Conservation (phyloP, 148 eudicot genomes). For the Fagopyrum esculentum region DNA sequence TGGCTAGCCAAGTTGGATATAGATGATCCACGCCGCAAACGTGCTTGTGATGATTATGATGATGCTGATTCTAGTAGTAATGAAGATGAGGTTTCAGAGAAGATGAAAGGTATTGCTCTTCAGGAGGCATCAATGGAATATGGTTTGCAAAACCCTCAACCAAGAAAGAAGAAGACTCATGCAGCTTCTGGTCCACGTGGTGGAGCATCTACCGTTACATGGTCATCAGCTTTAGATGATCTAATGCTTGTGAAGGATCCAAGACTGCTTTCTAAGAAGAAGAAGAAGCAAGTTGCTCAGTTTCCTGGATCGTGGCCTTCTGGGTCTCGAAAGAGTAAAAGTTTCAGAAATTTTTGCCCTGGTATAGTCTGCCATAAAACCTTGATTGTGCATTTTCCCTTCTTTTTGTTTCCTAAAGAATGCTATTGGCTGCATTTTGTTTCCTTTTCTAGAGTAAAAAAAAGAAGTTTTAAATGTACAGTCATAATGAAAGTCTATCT, state of each 20-base stretch:
- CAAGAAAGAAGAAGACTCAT: constrained; percentile 37
- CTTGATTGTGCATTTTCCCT: not conserved
- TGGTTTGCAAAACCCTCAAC: constrained; percentile 43
- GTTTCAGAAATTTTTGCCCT: constrained; percentile 45
- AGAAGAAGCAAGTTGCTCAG: constrained; percentile 56
- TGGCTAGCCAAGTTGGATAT: constrained; percentile 36
- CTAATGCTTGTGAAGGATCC: constrained; percentile 78
- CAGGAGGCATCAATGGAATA: constrained; percentile 82
- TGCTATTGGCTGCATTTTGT: not conserved
- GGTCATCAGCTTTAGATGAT: constrained; percentile 64
- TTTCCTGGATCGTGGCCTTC: constrained; percentile 85
- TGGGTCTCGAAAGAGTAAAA: constrained; percentile 45
- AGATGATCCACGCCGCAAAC: constrained; percentile 20
- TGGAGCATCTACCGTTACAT: constrained; percentile 24
- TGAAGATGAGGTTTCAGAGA: constrained; percentile 46
- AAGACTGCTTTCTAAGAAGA: constrained; percentile 48
- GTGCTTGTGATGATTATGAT: constrained; percentile 32
- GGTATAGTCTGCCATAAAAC: constrained; percentile 32
- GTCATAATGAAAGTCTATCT: not conserved
- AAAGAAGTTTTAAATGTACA: not conserved
- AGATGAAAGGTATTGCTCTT: constrained; percentile 72
- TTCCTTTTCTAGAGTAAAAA: not conserved
- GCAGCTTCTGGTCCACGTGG: constrained; percentile 21
- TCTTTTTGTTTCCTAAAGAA: not conserved
- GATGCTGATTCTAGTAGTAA: constrained; percentile 35